Percentiles rank a stretch among this genome's conserved stretches.
phyloP scores from a whole-genome alignment of 768 basidiomycete genomes.

The Ramaria rubella region DNA sequence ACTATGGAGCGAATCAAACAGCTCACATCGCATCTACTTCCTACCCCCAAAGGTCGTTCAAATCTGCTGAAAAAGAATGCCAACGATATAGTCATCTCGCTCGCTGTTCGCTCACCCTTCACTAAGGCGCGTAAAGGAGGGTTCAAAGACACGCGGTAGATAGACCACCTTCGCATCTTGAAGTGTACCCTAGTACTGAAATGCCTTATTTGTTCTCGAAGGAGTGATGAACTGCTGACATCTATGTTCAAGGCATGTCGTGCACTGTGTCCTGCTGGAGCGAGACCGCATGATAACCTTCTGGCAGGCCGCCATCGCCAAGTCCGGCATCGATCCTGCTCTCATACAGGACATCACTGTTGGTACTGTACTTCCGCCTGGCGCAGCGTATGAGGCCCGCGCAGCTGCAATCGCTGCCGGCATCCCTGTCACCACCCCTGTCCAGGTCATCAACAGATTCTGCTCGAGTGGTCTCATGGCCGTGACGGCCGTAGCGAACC shows the following conservation, averaged over 20 bases:
- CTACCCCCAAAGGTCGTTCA: constrained; percentile 37
- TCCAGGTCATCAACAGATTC: constrained; percentile 72
- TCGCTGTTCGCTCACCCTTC: constrained; percentile 71
- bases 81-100: constrained; percentile 78
- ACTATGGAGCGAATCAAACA: constrained; percentile 61
- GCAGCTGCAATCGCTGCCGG: constrained; percentile 74
- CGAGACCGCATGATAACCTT: not conserved
- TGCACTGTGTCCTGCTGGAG: not conserved
- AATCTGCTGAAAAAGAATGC: constrained; percentile 52
- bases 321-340: constrained; percentile 54
- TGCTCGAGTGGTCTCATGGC: constrained; percentile 88
- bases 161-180: not conserved
- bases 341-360: constrained; percentile 74
- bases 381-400: constrained; percentile 59
- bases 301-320: constrained; percentile 49
- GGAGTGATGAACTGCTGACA: constrained; percentile 21
- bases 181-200: not conserved
- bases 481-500: constrained; percentile 66
- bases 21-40: constrained; percentile 51
- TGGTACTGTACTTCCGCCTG: constrained; percentile 65
- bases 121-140: constrained; percentile 75
- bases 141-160: constrained; percentile 58
- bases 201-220: not conserved
- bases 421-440: constrained; percentile 67
- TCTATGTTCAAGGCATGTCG: constrained; percentile 63